Evolutionary conservation across 805 yeast species (phyloP), one percentile per base, ranked within the genome.

Genomic region (Ogataea corticis): DNA sequence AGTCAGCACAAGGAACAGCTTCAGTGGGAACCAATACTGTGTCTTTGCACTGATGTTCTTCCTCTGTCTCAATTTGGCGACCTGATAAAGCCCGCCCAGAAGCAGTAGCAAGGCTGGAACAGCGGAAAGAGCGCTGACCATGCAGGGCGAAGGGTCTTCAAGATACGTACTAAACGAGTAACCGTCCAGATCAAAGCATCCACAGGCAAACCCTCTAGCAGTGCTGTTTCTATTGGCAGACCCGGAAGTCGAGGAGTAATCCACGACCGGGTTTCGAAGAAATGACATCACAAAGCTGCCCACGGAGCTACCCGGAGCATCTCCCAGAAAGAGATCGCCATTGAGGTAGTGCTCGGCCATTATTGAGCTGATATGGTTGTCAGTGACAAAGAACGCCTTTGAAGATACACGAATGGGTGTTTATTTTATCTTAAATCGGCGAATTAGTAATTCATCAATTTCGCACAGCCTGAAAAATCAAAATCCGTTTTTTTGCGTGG

Each of bases 141-240:
- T 63, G 51, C 84, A 79, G 0, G 82, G 78, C 1, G 83, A 68
- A 35, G 76, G 68, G 51, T 79, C 84, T 16, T 69, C 67, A 45
- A 70, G 50, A 57, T 37, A 48, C 49, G 59, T 77, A 38, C 28
- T 69, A 61, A 38, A 69, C 57, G 74, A 73, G 68, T 54, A 65
- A 2, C 82, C 82, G 38, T 75, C 80, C 9, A 52, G 53, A 47
- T 68, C 69, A 19, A 51, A 54, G 46, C 77, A 73, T 10, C 48
- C 54, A 23, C 54, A 50, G 30, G 18, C 12, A 27, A 23, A 9
- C 7, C 35, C 15, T 6, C 12, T 10, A 18, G 23, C 18, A 7
- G 25, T 7, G 16, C 12, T 15, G 16, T 15, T 12, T 7, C 42
- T 46, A 10, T 21, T n/a, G 3, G 32, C 10, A 7, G 23, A 11